A percentile compares a stretch with the other conserved stretches of the same genome.
phyloP scores from a whole-genome alignment of 164 flowering plant genomes.

The Annona cherimola region DNA sequence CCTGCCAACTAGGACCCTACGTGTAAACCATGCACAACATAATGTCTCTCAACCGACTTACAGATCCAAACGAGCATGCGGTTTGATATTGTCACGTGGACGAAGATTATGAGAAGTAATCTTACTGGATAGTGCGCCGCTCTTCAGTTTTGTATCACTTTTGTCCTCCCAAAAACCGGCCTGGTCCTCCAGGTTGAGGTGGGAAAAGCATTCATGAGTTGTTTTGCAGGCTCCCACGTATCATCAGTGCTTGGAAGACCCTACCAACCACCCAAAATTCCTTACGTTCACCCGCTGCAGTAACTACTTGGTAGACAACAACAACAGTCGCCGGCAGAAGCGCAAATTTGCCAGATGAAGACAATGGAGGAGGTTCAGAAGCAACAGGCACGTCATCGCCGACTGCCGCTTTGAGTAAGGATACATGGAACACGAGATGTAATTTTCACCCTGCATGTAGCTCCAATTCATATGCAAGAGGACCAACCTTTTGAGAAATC shows the following conservation, averaged over 20 bases:
- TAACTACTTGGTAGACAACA: background rate
- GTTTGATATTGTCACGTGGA: too few relatives aligned
- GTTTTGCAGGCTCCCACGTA: background rate
- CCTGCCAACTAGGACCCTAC: too few relatives aligned
- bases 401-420: background rate
- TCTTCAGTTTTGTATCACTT: too few relatives aligned
- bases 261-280: background rate
- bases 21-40: too few relatives aligned
- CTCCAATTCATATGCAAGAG: background rate
- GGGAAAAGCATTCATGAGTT: background rate
- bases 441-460: background rate
- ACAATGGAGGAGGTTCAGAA: background rate
- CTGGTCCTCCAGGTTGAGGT: constrained; percentile 1
- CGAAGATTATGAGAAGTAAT: too few relatives aligned
- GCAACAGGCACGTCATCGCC: background rate
- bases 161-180: background rate
- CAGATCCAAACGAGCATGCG: too few relatives aligned
- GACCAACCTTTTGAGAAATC: background rate
- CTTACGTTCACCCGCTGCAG: background rate
- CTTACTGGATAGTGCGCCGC: too few relatives aligned
- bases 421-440: constrained; percentile 1
- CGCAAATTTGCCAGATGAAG: background rate
- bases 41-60: too few relatives aligned
- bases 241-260: background rate
- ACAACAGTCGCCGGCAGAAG: background rate